A percentile compares a stretch with the other conserved stretches of the same genome.
phyloP scores from a whole-genome alignment of 306 rosid species.

The Trichosanthes truncata region DNA sequence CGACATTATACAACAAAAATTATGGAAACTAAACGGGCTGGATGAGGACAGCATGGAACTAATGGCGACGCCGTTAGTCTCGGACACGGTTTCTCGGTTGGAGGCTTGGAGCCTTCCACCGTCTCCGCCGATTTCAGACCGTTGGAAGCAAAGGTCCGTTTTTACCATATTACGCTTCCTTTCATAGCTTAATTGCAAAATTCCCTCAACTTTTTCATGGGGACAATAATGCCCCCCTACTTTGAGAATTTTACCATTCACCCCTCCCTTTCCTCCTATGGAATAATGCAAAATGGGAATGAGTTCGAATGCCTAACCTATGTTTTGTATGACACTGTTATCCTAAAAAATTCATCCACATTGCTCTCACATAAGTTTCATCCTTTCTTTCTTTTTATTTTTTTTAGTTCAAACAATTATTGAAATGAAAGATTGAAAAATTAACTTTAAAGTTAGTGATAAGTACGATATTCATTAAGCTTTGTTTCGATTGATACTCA shows the following conservation, averaged over 20 bases:
- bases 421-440: too few relatives aligned
- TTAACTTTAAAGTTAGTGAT: too few relatives aligned
- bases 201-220: background rate
- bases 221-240: constrained; percentile 40
- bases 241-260: background rate
- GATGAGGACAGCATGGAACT: background rate
- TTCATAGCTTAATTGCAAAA: constrained; percentile 9
- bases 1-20: background rate
- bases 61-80: constrained; percentile 20
- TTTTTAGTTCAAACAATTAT: background rate
- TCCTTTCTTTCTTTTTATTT: background rate
- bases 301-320: background rate
- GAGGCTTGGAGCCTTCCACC: background rate
- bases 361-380: background rate
- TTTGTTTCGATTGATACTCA: background rate
- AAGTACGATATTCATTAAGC: too few relatives aligned
- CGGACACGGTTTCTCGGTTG: constrained; percentile 17
- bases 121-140: background rate
- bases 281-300: too few relatives aligned
- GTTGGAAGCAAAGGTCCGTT: background rate
- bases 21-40: background rate
- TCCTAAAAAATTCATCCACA: background rate
- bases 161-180: constrained; percentile 15
- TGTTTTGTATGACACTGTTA: background rate
- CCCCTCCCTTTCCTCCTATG: background rate